A percentile compares a stretch with the other conserved stretches of the same genome.
These are phyloP conservation scores for Ophiosphaerella herpotricha DNA, from an alignment of 2,329 filamentous ascomycete species.

Conservation along the genomic window DNA sequence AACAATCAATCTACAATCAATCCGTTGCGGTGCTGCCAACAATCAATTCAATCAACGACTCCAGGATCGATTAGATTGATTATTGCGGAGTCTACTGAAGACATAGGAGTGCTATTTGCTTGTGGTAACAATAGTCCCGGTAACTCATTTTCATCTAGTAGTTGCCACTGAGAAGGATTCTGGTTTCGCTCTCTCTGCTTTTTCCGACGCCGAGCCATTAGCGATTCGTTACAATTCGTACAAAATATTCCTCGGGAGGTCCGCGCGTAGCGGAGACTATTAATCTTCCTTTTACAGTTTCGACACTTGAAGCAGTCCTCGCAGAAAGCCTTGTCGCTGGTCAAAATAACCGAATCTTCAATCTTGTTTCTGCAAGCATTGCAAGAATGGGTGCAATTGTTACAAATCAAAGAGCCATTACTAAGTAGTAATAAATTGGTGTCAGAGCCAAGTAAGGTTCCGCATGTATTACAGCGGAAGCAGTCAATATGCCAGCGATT, in stretches of 20 bases:
- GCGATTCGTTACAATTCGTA: conserved; percentile 96
- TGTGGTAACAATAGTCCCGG: no score
- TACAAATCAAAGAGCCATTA: conserved; percentile 97
- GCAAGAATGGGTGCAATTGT: conserved; percentile 99
- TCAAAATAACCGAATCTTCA: conserved; percentile 95
- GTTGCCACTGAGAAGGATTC: no score
- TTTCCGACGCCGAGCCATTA: conserved; percentile 92
- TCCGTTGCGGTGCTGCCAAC: no score
- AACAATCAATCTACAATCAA: no score
- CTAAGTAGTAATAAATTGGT: conserved; percentile 95
- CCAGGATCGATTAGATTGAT: no score
- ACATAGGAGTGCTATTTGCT: no score
- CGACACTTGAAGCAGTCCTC: conserved; percentile 95
- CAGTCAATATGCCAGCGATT: conserved; percentile 99
- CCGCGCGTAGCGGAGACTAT: conserved; percentile 95
- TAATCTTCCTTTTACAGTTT: conserved; percentile 98
- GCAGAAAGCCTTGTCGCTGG: conserved; percentile 96
- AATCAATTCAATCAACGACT: no score
- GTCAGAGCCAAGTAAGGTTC: conserved; percentile 94
- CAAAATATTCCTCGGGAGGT: conserved; percentile 99
- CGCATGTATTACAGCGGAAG: conserved; percentile 96
- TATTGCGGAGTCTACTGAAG: no score
- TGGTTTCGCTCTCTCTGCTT: conserved; percentile 64
- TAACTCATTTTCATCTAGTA: no score
- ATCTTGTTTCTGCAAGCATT: conserved; percentile 97